Percentiles rank a stretch among this genome's conserved stretches.
These are phyloP conservation scores for Cryphonectria naterciae DNA, from an alignment of 2,329 filamentous ascomycete species.

Conservation along the genomic window DNA sequence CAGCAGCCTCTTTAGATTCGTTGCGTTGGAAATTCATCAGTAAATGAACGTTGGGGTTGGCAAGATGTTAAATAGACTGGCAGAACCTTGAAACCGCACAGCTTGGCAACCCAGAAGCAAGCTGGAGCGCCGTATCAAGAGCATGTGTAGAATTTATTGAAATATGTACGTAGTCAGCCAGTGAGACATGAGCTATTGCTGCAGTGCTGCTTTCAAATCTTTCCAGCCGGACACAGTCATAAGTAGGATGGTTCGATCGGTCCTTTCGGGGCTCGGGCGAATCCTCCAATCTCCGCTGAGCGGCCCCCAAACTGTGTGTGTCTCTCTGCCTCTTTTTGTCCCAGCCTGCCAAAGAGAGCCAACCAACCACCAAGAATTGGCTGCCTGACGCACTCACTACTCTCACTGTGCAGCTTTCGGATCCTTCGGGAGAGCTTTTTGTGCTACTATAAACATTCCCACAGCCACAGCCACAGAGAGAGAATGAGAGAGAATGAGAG, in stretches of 20 bases:
- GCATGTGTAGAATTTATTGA: not conserved
- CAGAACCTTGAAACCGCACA: too few species aligned
- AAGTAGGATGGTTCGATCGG: not conserved
- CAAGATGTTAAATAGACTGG: too few species aligned
- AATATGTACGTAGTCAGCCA: not conserved
- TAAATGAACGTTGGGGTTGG: too few species aligned
- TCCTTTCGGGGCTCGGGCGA: not conserved
- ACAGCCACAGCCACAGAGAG: not conserved
- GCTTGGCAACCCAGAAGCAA: too few species aligned
- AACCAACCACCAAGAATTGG: not conserved
- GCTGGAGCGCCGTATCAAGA: not conserved
- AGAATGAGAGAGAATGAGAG: not conserved
- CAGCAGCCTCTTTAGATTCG: too few species aligned
- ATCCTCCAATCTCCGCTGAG: not conserved
- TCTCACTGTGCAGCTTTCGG: not conserved
- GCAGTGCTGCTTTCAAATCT: not conserved
- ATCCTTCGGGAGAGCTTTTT: slow-evolving; percentile 9
- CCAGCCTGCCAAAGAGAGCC: not conserved
- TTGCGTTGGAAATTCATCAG: too few species aligned
- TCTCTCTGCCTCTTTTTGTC: too few species aligned
- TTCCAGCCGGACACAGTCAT: not conserved
- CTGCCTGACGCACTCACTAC: not conserved
- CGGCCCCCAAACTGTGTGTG: not conserved
- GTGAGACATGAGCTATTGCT: not conserved
- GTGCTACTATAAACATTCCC: not conserved